These are phyloP conservation scores for Grigorovia humatica DNA, from an alignment of 805 yeast genomes.

Conservation along the genomic window DNA sequence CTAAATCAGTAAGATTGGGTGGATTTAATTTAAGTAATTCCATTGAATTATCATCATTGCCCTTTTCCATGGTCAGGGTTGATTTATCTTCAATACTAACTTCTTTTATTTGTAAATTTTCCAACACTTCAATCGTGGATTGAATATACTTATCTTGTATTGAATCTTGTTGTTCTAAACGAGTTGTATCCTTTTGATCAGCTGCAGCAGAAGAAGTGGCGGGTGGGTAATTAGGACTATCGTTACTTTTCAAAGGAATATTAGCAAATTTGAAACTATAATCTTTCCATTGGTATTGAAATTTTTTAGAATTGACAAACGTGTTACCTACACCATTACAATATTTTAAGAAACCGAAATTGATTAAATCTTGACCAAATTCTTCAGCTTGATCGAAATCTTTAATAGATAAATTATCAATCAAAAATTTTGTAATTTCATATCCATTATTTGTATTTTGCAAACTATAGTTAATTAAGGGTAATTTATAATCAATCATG, in stretches of 20 bases:
- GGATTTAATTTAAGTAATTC: neutral
- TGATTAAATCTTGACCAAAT: conserved; percentile 63
- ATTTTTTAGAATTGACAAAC: conserved; percentile 66
- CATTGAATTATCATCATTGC: neutral
- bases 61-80: neutral
- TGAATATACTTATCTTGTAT: neutral
- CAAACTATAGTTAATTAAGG: conserved; percentile 37
- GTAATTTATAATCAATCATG: conserved; percentile 44
- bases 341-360: conserved; percentile 46
- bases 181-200: neutral
- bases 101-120: neutral
- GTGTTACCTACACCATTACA: conserved; percentile 52
- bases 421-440: conserved; percentile 25
- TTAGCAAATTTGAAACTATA: conserved; percentile 49
- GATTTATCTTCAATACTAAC: neutral
- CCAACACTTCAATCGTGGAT: neutral
- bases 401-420: conserved; percentile 20
- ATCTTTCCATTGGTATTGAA: conserved; percentile 74
- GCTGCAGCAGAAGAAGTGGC: neutral
- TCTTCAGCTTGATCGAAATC: conserved; percentile 51
- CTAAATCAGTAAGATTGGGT: conserved; percentile 23
- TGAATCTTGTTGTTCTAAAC: too few species aligned
- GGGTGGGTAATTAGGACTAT: neutral
- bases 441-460: conserved; percentile 27
- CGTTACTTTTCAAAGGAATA: conserved; percentile 10